These are phyloP conservation scores for Botrytis paeoniae DNA, from an alignment of 2,329 filamentous ascomycete species.

Conservation along the genomic window DNA sequence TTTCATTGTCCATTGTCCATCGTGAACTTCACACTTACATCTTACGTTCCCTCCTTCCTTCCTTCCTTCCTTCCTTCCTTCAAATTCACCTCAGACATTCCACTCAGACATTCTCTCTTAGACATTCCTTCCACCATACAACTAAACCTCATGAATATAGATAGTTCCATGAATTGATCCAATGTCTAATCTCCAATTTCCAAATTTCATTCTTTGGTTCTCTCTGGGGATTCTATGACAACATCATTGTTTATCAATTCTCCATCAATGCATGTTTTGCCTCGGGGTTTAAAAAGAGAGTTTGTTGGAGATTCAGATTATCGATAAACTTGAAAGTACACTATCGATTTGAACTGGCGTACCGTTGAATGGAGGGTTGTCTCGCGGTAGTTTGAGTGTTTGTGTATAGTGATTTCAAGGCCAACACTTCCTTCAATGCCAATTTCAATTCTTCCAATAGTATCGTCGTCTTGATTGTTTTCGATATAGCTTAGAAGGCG, in stretches of 20 bases:
- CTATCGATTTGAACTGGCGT: not conserved
- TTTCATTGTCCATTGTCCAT: not conserved
- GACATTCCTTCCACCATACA: not conserved
- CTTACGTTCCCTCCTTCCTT: not conserved
- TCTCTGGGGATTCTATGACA: not conserved
- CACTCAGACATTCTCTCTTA: not conserved
- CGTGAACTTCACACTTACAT: not conserved
- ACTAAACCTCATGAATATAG: not conserved
- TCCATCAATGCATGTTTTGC: not conserved
- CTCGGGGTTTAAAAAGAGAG: not conserved
- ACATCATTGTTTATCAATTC: not conserved
- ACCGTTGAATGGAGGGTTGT: not conserved
- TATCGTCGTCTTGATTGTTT: not conserved
- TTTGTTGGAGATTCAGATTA: not conserved
- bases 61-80: not conserved
- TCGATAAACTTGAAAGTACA: not conserved
- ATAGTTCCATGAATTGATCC: not conserved
- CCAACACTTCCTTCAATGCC: not conserved
- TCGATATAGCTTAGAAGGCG: not conserved
- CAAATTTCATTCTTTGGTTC: not conserved
- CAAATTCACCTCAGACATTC: not conserved
- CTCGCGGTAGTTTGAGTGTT: not conserved
- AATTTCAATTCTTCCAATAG: not conserved
- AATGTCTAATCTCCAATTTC: not conserved
- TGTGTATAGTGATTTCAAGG: not conserved